Base-by-base conservation (phyloP, 2,329 filamentous ascomycete genomes). In the Ophioceras dolichostomum region DNA sequence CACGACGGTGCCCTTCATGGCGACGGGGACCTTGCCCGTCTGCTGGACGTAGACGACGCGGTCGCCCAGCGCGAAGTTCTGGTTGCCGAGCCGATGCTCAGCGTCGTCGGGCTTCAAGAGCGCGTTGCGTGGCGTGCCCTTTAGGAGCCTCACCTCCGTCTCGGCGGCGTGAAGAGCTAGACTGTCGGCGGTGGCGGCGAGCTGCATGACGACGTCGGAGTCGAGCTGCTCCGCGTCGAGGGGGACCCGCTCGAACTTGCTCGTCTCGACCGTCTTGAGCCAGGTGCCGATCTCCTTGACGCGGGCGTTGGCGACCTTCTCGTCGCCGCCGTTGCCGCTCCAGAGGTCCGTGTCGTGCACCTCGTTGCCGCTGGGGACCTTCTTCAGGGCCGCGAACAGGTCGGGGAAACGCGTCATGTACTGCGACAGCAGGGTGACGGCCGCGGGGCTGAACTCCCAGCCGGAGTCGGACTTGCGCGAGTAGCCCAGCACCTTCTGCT, bases 321-420 rank as follows among this genome's bases (percentile, higher is more conserved):
- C 70, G 41, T 78, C 70, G 1, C 79, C 73, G n/a, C n/a, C n/a
- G n/a, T n/a, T n/a, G n/a, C n/a, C n/a, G 18, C 24, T 27, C 64
- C 91, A 98, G 50, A 96, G 83, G 52, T 94, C 85, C 1, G 79
- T 86, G 36, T 94, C 88, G 32, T 73, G 69, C 48, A 87, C 83
- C 42, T 89, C 82, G 51, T 86, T 89, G 27, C 81, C 84, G 41
- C 87, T 82, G 2, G 89, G 86, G 46, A 94, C 89, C 42, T 70
- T 70, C 55, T 88, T 80, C 44, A 98, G 85, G 4, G 79, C 85
- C 8, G 82, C 86, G 52, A 98, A 89, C 58, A 98, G 96, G 41
- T 95, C 86, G 0, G 91, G 91, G 59, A 98, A 98, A 13, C 77
- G 79, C 41, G 81, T 79, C 83, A 96, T 95, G 58, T 96, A 98